A percentile compares a stretch with the other conserved stretches of the same genome.
Conservation (phyloP, 345 rosid species). For the Eucalyptus sideroxylon region DNA sequence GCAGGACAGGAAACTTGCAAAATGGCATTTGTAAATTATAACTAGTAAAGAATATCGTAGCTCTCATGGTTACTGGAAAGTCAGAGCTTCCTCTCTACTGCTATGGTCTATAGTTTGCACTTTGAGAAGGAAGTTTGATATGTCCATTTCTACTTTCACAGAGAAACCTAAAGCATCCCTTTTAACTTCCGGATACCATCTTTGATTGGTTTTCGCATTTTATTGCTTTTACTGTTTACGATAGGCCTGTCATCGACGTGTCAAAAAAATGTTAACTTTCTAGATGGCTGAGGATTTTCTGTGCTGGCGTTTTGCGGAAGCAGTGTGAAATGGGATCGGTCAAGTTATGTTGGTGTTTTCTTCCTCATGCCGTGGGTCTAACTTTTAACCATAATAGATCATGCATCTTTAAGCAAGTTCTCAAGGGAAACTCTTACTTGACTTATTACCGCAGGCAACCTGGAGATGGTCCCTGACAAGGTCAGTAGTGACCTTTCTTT, state of each 20-base stretch:
- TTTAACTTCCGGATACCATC: not conserved
- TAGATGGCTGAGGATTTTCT: not conserved
- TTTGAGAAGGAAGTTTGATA: not conserved
- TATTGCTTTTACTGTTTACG: not conserved
- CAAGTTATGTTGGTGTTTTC: not conserved
- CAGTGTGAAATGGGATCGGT: not conserved
- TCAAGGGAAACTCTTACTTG: not conserved
- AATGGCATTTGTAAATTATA: not conserved
- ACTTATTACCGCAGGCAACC: not conserved
- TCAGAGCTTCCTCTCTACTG: not conserved
- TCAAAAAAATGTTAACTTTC: not conserved
- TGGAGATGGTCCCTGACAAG: not conserved
- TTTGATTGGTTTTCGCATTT: not conserved
- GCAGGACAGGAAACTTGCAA: not conserved
- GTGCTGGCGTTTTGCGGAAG: not conserved
- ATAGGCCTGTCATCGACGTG: not conserved
- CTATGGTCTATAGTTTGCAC: not conserved
- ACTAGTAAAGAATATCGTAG: not conserved
- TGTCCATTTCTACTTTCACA: not conserved
- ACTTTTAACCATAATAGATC: not conserved
- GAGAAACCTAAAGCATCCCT: not conserved
- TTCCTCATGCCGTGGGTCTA: not conserved
- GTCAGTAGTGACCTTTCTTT: not conserved
- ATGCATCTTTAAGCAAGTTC: not conserved
- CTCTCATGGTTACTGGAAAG: not conserved